A percentile compares a stretch with the other conserved stretches of the same genome.
These are phyloP conservation scores for Venturia oleaginea DNA, from an alignment of 2,329 filamentous ascomycete species.

Conservation along the genomic window DNA sequence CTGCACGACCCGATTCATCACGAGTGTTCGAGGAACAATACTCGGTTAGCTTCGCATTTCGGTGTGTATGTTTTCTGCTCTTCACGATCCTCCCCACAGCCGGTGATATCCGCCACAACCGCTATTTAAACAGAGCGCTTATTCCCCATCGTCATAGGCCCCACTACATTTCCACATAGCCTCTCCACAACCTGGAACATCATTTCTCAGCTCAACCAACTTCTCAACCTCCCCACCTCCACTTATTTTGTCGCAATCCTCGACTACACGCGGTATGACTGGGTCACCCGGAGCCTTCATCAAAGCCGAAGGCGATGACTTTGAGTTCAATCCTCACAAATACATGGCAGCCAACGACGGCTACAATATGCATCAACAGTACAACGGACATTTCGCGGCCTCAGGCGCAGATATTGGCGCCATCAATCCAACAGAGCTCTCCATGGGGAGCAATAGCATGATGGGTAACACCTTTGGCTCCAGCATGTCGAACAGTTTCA, in stretches of 20 bases:
- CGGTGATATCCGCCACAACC: background rate
- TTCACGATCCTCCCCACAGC: background rate
- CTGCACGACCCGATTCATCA: background rate
- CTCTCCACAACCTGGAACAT: background rate
- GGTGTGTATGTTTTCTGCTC: background rate
- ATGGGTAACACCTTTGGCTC: constrained; percentile 42
- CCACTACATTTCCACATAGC: background rate
- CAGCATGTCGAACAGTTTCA: constrained; percentile 60
- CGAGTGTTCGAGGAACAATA: background rate
- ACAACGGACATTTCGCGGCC: constrained; percentile 38
- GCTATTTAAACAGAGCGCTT: background rate
- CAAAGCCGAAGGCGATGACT: constrained; percentile 59
- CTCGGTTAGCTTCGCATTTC: background rate
- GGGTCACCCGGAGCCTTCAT: constrained; percentile 52
- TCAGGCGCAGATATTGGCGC: constrained; percentile 30
- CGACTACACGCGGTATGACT: constrained; percentile 22
- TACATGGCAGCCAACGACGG: constrained; percentile 4
- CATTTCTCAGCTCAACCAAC: background rate
- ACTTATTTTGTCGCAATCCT: constrained; percentile 5
- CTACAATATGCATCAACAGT: constrained; percentile 28
- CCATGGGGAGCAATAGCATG: constrained; percentile 53
- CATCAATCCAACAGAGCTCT: constrained; percentile 78
- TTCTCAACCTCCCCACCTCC: background rate
- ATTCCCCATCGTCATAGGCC: background rate
- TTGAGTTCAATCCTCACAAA: constrained; percentile 43